phyloP scores from a whole-genome alignment of 1,284 basidiomycete genomes.

The Moniliophthora roreri region DNA sequence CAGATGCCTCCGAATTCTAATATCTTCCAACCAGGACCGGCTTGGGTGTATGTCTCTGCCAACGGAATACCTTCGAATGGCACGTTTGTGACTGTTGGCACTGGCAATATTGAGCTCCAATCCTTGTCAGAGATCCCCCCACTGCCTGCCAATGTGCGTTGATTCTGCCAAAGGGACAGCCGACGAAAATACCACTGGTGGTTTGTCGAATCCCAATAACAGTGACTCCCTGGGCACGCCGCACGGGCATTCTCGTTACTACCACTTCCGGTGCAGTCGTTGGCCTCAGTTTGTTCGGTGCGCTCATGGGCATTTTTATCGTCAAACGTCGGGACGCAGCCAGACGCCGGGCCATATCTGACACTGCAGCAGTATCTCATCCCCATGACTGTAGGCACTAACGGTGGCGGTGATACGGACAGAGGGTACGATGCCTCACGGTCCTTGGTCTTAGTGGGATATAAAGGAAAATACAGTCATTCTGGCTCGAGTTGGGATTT shows the following conservation, averaged over 20 bases:
- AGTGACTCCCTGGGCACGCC: too few species aligned
- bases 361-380: too few species aligned
- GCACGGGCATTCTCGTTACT: slow-evolving; percentile 24
- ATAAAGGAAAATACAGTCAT: too few species aligned
- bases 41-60: slow-evolving; percentile 78
- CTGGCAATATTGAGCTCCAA: slow-evolving; percentile 73
- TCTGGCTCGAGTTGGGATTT: too few species aligned
- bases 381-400: too few species aligned
- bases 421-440: too few species aligned
- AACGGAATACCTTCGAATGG: slow-evolving; percentile 85
- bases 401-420: too few species aligned
- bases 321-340: slow-evolving; percentile 29
- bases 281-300: slow-evolving; percentile 25
- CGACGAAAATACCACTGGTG: slow-evolving; percentile 17
- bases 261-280: slow-evolving; percentile 25
- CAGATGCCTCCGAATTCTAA: slow-evolving; percentile 83
- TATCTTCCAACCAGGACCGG: slow-evolving; percentile 85
- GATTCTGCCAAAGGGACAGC: slow-evolving; percentile 41
- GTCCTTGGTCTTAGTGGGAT: too few species aligned
- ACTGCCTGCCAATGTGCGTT: slow-evolving; percentile 54
- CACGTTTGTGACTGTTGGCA: slow-evolving; percentile 75
- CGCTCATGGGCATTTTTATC: slow-evolving; percentile 26
- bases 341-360: slow-evolving; percentile 9
- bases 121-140: slow-evolving; percentile 40
- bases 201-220: too few species aligned